phyloP scores from a whole-genome alignment of 1,284 basidiomycete genomes.

The Mycena citricolor region DNA sequence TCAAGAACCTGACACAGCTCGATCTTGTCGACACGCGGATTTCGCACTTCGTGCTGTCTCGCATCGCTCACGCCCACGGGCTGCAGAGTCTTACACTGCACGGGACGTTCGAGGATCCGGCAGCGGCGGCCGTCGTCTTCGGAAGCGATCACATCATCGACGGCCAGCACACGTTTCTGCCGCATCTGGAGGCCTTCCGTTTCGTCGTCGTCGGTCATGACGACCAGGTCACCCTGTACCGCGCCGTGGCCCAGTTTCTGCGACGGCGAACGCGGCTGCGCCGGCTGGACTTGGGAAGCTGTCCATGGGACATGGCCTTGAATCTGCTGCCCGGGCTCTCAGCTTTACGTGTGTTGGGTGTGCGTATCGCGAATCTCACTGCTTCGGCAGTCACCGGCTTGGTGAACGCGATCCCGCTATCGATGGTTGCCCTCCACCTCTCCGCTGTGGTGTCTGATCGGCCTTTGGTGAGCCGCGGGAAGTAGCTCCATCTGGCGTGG shows the following conservation, averaged over 20 bases:
- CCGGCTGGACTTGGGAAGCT: constrained; percentile 58
- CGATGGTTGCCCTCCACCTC: constrained; percentile 55
- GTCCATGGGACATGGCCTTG: constrained; percentile 60
- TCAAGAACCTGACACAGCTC: constrained; percentile 62
- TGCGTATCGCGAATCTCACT: constrained; percentile 51
- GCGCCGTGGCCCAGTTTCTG: constrained; percentile 54
- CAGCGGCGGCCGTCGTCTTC: constrained; percentile 59
- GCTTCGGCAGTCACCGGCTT: constrained; percentile 39
- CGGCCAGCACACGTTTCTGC: constrained; percentile 57
- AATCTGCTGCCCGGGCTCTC: constrained; percentile 49
- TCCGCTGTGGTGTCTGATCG: constrained; percentile 48
- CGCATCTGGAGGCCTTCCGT: constrained; percentile 58
- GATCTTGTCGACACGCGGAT: constrained; percentile 67
- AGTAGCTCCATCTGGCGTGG: background rate
- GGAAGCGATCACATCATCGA: constrained; percentile 56
- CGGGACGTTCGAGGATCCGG: constrained; percentile 60
- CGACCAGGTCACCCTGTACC: constrained; percentile 51
- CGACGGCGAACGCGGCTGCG: constrained; percentile 46
- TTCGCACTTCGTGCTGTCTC: constrained; percentile 57
- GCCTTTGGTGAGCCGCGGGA: constrained; percentile 42
- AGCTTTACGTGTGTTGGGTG: constrained; percentile 52
- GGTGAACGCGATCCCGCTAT: constrained; percentile 43
- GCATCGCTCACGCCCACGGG: constrained; percentile 59
- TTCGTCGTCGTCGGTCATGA: constrained; percentile 64
- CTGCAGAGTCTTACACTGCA: constrained; percentile 62